phyloP scores from a whole-genome alignment of 345 rosid species.

The Erysimum cheiranthoides region DNA sequence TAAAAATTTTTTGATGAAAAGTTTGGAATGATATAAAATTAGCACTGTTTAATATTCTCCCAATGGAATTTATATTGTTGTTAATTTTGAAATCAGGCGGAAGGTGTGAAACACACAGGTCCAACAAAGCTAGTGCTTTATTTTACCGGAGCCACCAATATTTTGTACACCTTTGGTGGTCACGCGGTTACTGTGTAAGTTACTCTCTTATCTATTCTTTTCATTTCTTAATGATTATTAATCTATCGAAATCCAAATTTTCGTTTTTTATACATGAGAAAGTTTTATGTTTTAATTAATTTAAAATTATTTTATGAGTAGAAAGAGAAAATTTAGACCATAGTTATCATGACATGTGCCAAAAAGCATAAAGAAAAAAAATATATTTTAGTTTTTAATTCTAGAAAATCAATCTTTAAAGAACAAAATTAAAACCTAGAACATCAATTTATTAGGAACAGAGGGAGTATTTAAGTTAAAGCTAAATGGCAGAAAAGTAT shows the following conservation, averaged over 20 bases:
- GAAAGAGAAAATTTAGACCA: too few species aligned
- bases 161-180: constrained; percentile 96
- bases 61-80: neutral
- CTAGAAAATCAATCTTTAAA: too few species aligned
- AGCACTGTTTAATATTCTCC: constrained; percentile 15
- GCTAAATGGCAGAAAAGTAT: constrained; percentile 29
- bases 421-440: too few species aligned
- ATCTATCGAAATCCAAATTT: neutral
- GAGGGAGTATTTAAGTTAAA: constrained; percentile 33
- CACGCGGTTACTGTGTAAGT: constrained; percentile 99
- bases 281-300: too few species aligned
- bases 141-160: constrained; percentile 99
- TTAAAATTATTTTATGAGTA: too few species aligned
- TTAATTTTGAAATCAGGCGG: constrained; percentile 47
- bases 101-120: constrained; percentile 74
- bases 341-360: too few species aligned
- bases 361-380: too few species aligned
- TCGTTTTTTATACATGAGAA: too few species aligned
- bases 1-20: neutral
- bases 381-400: too few species aligned
- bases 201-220: constrained; percentile 9
- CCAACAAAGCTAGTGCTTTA: constrained; percentile 86
- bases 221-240: constrained; percentile 19
- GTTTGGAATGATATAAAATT: constrained; percentile 1
- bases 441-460: too few species aligned